A percentile compares a stretch with the other conserved stretches of the same genome.
phyloP scores from a whole-genome alignment of 306 rosid genomes.

The Begonia peltatifolia region DNA sequence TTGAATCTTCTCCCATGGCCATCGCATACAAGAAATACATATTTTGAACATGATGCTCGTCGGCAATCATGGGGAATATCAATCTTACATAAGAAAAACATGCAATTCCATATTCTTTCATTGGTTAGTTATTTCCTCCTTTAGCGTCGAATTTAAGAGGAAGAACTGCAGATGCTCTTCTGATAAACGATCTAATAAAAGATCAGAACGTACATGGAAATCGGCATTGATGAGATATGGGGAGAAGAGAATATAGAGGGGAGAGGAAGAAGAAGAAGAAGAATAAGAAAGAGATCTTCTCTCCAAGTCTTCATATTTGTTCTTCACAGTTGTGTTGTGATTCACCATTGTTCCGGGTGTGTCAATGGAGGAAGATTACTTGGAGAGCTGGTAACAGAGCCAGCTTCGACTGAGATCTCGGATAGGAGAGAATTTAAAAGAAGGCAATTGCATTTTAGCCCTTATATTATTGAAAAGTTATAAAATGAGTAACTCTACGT shows the following conservation, averaged over 20 bases:
- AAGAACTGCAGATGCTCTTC: slow-evolving; percentile 10
- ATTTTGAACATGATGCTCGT: slow-evolving; percentile 55
- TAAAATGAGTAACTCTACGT: too few species aligned
- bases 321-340: slow-evolving; percentile 4
- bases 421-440: slow-evolving; percentile 20
- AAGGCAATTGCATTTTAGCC: not conserved
- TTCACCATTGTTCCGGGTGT: slow-evolving; percentile 5
- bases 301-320: slow-evolving; percentile 13
- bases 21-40: slow-evolving; percentile 68
- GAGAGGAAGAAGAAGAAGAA: slow-evolving; percentile 11
- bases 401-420: slow-evolving; percentile 20
- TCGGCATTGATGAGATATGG: slow-evolving; percentile 36
- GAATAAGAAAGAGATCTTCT: slow-evolving; percentile 7
- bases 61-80: not conserved
- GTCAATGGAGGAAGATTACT: slow-evolving; percentile 11
- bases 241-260: slow-evolving; percentile 43
- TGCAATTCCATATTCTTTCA: too few species aligned
- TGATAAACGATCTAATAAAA: slow-evolving; percentile 7
- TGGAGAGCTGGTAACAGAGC: slow-evolving; percentile 1
- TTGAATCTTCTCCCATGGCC: slow-evolving; percentile 85
- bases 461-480: too few species aligned
- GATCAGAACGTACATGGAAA: slow-evolving; percentile 25
- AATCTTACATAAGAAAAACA: too few species aligned
- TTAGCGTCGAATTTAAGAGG: not conserved
- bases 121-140: not conserved